phyloP scores from a whole-genome alignment of 768 basidiomycete species.

The Mrakia blollopis region DNA sequence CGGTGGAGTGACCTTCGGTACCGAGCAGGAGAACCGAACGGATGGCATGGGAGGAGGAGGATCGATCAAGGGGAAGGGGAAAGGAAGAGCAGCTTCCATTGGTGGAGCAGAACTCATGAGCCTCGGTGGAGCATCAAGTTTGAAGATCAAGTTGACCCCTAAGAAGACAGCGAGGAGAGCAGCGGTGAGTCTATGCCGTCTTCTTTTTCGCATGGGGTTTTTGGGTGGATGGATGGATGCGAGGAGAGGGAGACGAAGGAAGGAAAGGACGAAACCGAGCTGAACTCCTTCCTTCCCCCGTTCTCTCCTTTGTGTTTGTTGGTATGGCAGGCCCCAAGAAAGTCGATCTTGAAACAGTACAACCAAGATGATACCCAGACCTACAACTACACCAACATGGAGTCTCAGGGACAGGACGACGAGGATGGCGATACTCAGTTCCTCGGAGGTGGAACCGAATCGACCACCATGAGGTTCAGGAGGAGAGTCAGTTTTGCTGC shows the following conservation, averaged over 20 bases:
- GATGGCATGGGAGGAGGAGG: neutral
- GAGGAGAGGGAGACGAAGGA: neutral
- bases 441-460: conserved; percentile 15
- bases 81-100: neutral
- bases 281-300: neutral
- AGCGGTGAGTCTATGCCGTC: neutral
- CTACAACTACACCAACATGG: neutral
- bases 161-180: conserved; percentile 26
- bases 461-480: conserved; percentile 24
- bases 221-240: neutral
- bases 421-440: conserved; percentile 29
- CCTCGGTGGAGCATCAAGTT: neutral
- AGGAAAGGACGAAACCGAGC: neutral
- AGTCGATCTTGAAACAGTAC: conserved; percentile 30
- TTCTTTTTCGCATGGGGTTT: neutral
- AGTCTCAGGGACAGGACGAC: conserved; percentile 16
- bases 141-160: conserved; percentile 4
- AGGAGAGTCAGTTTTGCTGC: conserved; percentile 28
- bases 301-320: neutral
- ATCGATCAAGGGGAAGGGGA: neutral
- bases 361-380: conserved; percentile 28
- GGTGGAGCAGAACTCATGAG: neutral
- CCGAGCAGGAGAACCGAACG: neutral
- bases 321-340: conserved; percentile 22
- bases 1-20: neutral